Percentiles rank a stretch among this genome's conserved stretches.
Evolutionary conservation across 2,329 filamentous ascomycete species (phyloP).

Genomic region (Aquanectria penicillioides): DNA sequence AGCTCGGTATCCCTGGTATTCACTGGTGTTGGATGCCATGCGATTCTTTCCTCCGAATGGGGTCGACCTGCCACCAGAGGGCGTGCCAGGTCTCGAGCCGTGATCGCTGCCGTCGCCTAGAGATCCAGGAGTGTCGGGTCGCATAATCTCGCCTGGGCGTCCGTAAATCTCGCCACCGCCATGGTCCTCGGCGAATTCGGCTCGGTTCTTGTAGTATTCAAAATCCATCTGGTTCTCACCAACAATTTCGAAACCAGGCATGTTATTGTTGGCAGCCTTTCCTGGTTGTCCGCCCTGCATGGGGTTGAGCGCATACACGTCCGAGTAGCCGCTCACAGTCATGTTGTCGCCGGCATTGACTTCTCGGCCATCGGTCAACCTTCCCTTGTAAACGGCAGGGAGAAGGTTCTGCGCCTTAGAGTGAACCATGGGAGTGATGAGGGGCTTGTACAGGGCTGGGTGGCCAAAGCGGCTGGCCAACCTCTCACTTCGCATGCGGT

Average conservation of each 20-base stretch:
- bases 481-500: slow-evolving; percentile 70
- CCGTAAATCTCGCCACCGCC: slow-evolving; percentile 80
- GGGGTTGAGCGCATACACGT: slow-evolving; percentile 81
- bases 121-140: slow-evolving; percentile 70
- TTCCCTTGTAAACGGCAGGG: slow-evolving; percentile 85
- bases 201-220: slow-evolving; percentile 88
- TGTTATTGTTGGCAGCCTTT: slow-evolving; percentile 49
- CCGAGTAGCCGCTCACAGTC: slow-evolving; percentile 79
- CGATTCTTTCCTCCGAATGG: slow-evolving; percentile 46
- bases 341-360: slow-evolving; percentile 64
- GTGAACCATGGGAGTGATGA: slow-evolving; percentile 96
- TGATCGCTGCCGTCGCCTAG: slow-evolving; percentile 55
- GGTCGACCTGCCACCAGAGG: slow-evolving; percentile 46
- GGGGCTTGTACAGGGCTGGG: slow-evolving; percentile 86
- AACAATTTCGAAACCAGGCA: slow-evolving; percentile 89
- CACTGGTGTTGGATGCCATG: slow-evolving; percentile 41
- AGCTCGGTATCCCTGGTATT: slow-evolving; percentile 43
- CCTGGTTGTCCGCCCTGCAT: slow-evolving; percentile 71
- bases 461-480: slow-evolving; percentile 86
- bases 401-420: slow-evolving; percentile 89
- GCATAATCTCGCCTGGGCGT: slow-evolving; percentile 64
- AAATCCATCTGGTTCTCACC: slow-evolving; percentile 89
- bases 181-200: slow-evolving; percentile 87
- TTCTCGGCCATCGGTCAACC: slow-evolving; percentile 74
- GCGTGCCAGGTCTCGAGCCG: slow-evolving; percentile 62